Conservation (phyloP, 2,329 filamentous ascomycete species). For the Venturiaceae sp. region DNA sequence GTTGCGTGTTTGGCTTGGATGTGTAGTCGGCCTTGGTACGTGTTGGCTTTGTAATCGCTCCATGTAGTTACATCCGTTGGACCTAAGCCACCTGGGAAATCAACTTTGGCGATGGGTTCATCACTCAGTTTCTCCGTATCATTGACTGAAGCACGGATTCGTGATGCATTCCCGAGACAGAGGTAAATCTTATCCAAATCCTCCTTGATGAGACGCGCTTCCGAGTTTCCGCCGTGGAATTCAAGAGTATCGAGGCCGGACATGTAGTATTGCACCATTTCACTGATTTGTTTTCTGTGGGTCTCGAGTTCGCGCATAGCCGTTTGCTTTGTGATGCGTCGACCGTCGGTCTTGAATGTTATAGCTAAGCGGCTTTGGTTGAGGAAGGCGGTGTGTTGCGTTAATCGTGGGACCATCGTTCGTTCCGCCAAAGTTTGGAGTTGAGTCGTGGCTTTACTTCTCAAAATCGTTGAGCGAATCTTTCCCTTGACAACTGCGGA, state of each 20-base stretch:
- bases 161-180: background rate
- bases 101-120: background rate
- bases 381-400: constrained; percentile 13
- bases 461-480: constrained; percentile 6
- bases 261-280: constrained; percentile 3
- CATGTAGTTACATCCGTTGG: background rate
- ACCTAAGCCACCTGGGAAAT: background rate
- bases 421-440: constrained; percentile 13
- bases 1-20: background rate
- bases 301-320: background rate
- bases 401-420: constrained; percentile 11
- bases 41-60: background rate
- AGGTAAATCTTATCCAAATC: constrained; percentile 7
- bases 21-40: background rate
- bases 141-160: background rate
- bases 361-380: constrained; percentile 18
- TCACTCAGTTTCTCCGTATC: background rate
- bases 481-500: background rate
- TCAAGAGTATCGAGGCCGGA: constrained; percentile 14
- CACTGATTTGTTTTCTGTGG: background rate
- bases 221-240: constrained; percentile 5
- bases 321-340: background rate
- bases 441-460: constrained; percentile 12
- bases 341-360: constrained; percentile 11
- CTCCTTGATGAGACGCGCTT: constrained; percentile 9